A percentile compares a stretch with the other conserved stretches of the same genome.
These are phyloP conservation scores for Lasiodiplodia hormozganensis DNA, from an alignment of 2,329 filamentous ascomycete species.

Conservation along the genomic window DNA sequence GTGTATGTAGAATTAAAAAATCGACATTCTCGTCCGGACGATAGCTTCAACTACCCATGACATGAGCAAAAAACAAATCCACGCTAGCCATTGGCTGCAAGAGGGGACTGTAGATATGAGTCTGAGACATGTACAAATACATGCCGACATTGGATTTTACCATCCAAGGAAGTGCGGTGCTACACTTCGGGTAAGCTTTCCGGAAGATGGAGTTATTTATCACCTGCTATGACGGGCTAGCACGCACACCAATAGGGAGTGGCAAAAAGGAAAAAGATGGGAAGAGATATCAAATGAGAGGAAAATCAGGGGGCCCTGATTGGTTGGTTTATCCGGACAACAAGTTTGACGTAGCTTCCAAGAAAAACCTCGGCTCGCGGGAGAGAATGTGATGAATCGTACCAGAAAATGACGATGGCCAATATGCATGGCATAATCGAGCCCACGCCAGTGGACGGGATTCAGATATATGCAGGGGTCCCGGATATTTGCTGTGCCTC, in stretches of 20 bases:
- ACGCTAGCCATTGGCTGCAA: no score
- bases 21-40: no score
- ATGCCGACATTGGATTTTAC: no score
- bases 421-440: background rate
- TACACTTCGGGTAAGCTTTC: no score
- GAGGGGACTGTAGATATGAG: no score
- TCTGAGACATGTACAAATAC: no score
- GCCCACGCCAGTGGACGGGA: background rate
- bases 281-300: background rate
- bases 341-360: background rate
- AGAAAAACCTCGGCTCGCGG: background rate
- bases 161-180: no score
- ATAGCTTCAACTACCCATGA: no score
- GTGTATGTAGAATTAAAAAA: no score
- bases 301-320: background rate
- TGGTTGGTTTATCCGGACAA: background rate
- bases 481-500: constrained; percentile 4
- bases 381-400: background rate
- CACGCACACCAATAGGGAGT: background rate
- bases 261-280: background rate
- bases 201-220: no score
- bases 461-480: constrained; percentile 12
- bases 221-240: background rate
- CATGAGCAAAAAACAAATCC: no score
- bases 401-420: background rate